phyloP scores from a whole-genome alignment of 768 basidiomycete species.

The Asterophora lycoperdoides region DNA sequence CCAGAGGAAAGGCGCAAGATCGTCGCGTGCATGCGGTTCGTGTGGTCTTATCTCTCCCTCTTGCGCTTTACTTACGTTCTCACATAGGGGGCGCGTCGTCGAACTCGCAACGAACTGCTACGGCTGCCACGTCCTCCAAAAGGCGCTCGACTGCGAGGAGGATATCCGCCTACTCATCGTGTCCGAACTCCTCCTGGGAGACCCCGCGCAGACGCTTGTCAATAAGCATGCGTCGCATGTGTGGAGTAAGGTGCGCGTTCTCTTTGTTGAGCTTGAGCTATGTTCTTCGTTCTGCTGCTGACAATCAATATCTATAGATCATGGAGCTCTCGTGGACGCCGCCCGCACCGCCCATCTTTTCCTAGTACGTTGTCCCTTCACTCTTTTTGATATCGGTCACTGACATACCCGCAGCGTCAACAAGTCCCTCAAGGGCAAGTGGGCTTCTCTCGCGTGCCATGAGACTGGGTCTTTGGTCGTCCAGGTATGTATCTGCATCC shows the following conservation, averaged over 20 bases:
- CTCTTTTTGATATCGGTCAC: constrained; percentile 3
- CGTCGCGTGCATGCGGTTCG: constrained; percentile 84
- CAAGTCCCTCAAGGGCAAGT: constrained; percentile 81
- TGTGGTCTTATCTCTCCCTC: constrained; percentile 11
- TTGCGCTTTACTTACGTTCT: background rate
- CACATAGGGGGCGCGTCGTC: constrained; percentile 70
- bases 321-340: constrained; percentile 89
- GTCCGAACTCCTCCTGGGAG: constrained; percentile 77
- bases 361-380: constrained; percentile 51
- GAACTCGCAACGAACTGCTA: constrained; percentile 88
- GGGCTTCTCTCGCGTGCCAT: constrained; percentile 86
- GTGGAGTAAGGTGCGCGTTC: constrained; percentile 94
- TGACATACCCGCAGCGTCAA: constrained; percentile 55
- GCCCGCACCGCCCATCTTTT: constrained; percentile 84
- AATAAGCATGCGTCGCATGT: constrained; percentile 92
- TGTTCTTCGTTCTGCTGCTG: too few relatives aligned
- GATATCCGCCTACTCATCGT: constrained; percentile 81
- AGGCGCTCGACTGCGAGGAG: constrained; percentile 88
- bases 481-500: constrained; percentile 46
- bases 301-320: constrained; percentile 41
- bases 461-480: constrained; percentile 88
- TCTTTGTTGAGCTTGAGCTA: too few relatives aligned
- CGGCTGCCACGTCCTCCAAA: constrained; percentile 85
- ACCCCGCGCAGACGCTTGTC: constrained; percentile 81
- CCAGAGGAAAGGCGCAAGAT: constrained; percentile 76